Evolutionary conservation across 768 basidiomycete genomes (phyloP), one percentile per base, ranked within the genome.

Genomic region (Suillus paluster): DNA sequence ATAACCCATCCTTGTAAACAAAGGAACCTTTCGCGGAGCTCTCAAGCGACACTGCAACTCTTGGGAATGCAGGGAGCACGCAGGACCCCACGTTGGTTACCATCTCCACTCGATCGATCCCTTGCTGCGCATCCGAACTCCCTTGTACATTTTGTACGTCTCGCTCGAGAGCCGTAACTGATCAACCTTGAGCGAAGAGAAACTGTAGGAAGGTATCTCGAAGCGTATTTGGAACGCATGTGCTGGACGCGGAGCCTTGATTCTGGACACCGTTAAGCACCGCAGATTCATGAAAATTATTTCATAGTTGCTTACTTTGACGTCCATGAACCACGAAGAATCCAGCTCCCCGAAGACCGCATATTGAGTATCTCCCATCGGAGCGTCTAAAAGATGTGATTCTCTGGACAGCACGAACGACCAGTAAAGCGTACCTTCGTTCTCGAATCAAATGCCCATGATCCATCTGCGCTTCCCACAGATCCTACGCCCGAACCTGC

Each of bases 61-160:
- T 50, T 50, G 49, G 19, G n/a, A 50, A 50, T n/a, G 33, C 3
- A 50, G 19, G 11, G 33, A 50, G 19, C 5, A 33, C 6, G 11
- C 49, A 30, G 33, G 27, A 30, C n/a, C 30, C 49, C 15, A 55
- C 23, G 14, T 25, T 55, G 33, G 27, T 58, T 75, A 75, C 74
- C 74, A 75, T 49, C 74, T 69, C 75, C 74, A 75, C 48, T 75
- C 74, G 30, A 76, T 56, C 5, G 66, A 68, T n/a, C 74, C 74
- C 57, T 64, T 48, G 8, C 75, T 58, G 42, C 82, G 79, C 49
- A 88, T 86, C 70, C 94, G 80, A 56, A 97, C 90, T 17, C 95
- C 95, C 74, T 96, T 97, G 78, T 91, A 97, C 12, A 92, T 91
- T 75, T 96, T 97, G 75, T 96, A 96, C 12, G 75, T 76, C 72